Evolutionary conservation across 371 early-diverging fungal species (phyloP), one percentile per base, ranked within the genome.

Genomic region (Batkoa obscura): DNA sequence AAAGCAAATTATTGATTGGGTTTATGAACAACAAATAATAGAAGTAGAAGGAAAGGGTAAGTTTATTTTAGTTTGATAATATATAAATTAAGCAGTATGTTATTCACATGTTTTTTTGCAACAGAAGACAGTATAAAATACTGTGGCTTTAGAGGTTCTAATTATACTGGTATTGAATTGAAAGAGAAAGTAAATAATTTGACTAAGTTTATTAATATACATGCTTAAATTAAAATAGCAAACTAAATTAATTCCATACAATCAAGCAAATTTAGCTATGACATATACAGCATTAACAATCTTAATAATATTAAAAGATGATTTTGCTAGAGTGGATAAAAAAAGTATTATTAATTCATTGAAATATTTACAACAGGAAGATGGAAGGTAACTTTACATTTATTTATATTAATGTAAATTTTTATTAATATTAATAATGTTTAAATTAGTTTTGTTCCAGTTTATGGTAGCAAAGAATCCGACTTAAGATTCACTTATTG

Each of bases 401-500:
- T 2, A 23, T 13, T 56, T 41, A 33, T 32, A 63, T 59, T 8
- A 45, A 15, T 23, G 23, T 23, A 23, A 23, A 45, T 8, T 37
- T 50, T 33, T 50, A 43, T 17, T 10, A 12, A 32, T 35, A 15
- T 37, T 10, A n/a, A 46, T 45, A 47, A 9, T 31, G 10, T 17
- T 55, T 3, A 17, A 15, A 37, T 12, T 60, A 84, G 82, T 60
- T 81, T 87, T 64, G 66, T 72, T 8, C 83, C 89, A 30, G 72
- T 73, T 12, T 64, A 64, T 17, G 79, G 70, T 37, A 75, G 79
- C 30, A 60, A 64, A 49, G 92, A 94, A 66, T 62, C 73, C 37
- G 97, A 97, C 66, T 78, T 87, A 68, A 78, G 98, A 9, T 94
- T 94, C 63, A 63, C 88, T 8, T 97, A 74, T 69, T 86, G 90